Evolutionary conservation across 305 asterid species (phyloP), one percentile per base, ranked within the genome.

Genomic region (Withania somnifera): DNA sequence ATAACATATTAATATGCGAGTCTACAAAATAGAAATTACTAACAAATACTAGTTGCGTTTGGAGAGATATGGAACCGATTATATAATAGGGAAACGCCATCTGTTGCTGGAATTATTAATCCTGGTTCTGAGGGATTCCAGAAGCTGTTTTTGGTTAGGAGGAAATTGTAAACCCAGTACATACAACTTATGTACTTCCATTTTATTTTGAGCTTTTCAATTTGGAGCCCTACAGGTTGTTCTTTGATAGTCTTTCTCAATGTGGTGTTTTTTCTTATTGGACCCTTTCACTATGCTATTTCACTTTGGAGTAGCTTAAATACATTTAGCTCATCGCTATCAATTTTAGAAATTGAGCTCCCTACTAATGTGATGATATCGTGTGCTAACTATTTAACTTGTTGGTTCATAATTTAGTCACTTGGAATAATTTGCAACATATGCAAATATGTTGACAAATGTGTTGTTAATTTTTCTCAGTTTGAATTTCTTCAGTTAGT

Each of bases 71-170:
- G n/a, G n/a, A n/a, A n/a, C n/a, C n/a, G n/a, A n/a, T n/a, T n/a
- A n/a, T n/a, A n/a, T n/a, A n/a, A n/a, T n/a, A 91, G 97, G 82
- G 98, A 92, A 87, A 92, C 94, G 9, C 98, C 99, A 82, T 97
- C 98, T 67, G 98, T 97, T 85, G 98, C 99, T 60, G 98, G 99
- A 87, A 94, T 97, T 66, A 91, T 94, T 80, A 95, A 93, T 88
- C 99, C 99, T 75, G 99, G 99, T 87, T 90, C 98, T 47, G 99
- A 97, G 90, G 99, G 99, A 53, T 97, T 97, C 88, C 99, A 97
- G 90, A 97, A 97, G 79, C 92, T 97, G 71, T 97, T 97, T 97
- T 97, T 64, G 98, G 99, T 75, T 98, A 97, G 85, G 99, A 94
- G 86, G 97, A 92, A 85, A 92, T 94, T 5, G 97, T 96, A 75